Conservation (phyloP, 768 basidiomycete genomes). For the Naganishia vaughanmartiniae region DNA sequence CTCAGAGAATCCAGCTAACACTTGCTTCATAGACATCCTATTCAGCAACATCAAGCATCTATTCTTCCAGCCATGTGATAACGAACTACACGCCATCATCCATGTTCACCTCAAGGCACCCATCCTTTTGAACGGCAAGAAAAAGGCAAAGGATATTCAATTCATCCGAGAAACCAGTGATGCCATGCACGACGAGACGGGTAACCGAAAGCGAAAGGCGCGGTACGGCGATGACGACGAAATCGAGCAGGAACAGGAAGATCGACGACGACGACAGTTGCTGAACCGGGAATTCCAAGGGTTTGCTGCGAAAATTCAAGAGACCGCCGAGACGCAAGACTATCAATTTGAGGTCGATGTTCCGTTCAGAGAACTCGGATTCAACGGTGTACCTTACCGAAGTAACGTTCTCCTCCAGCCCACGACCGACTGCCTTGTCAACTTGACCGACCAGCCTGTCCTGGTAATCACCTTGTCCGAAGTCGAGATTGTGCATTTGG, state of each 20-base stretch:
- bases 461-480: conserved; percentile 89
- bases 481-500: conserved; percentile 93
- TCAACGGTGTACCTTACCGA: conserved; percentile 93
- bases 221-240: conserved; percentile 98
- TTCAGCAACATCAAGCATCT: conserved; percentile 98
- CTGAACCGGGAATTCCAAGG: conserved; percentile 91
- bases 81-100: conserved; percentile 88
- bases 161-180: conserved; percentile 98
- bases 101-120: conserved; percentile 91
- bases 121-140: conserved; percentile 99
- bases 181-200: conserved; percentile 96
- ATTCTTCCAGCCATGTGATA: conserved; percentile 98
- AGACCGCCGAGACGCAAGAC: conserved; percentile 78
- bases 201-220: conserved; percentile 95
- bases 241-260: conserved; percentile 97
- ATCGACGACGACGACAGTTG: conserved; percentile 79
- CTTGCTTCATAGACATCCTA: conserved; percentile 66
- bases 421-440: conserved; percentile 92
- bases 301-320: conserved; percentile 87
- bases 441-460: conserved; percentile 92
- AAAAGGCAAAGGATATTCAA: conserved; percentile 90
- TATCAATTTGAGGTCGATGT: conserved; percentile 81
- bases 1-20: not conserved
- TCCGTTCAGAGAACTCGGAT: conserved; percentile 94
- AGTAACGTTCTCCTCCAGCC: conserved; percentile 92